A percentile compares a stretch with the other conserved stretches of the same genome.
These are phyloP conservation scores for Cryptococcus sp. DNA, from an alignment of 1,284 basidiomycete genomes.

Conservation along the genomic window DNA sequence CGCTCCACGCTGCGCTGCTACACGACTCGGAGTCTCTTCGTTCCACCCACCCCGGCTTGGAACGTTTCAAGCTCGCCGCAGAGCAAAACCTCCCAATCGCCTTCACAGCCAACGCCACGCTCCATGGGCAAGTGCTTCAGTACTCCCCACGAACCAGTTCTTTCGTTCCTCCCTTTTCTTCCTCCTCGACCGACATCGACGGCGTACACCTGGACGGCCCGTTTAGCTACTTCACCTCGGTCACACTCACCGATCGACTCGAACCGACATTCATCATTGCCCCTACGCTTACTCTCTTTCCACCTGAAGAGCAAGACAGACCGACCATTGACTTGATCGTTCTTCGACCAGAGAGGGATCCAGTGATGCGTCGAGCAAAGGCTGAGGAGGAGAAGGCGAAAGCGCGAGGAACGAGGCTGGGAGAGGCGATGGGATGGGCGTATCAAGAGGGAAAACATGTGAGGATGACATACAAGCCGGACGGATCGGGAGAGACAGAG, in stretches of 20 bases:
- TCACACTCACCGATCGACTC: conserved; percentile 73
- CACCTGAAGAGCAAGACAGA: conserved; percentile 19
- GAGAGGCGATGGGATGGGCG: conserved; percentile 57
- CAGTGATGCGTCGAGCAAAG: conserved; percentile 46
- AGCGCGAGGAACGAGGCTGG: conserved; percentile 29
- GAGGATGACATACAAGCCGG: conserved; percentile 52
- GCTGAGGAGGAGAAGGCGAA: conserved; percentile 41
- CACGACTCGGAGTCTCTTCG: conserved; percentile 73
- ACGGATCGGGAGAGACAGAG: conserved; percentile 28
- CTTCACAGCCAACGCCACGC: conserved; percentile 59
- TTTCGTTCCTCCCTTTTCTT: conserved; percentile 52
- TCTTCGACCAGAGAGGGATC: conserved; percentile 72
- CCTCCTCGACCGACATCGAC: conserved; percentile 46
- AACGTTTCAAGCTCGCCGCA: conserved; percentile 82
- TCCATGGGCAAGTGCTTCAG: conserved; percentile 50
- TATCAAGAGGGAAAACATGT: conserved; percentile 71
- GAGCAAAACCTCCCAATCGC: conserved; percentile 65
- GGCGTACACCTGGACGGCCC: conserved; percentile 62
- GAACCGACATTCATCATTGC: conserved; percentile 74
- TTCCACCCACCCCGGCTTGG: conserved; percentile 62
- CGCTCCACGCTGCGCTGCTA: conserved; percentile 83
- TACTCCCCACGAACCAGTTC: conserved; percentile 55
- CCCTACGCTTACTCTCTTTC: conserved; percentile 52
- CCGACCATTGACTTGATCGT: conserved; percentile 68
- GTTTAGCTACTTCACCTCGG: conserved; percentile 78